Evolutionary conservation across 2,329 filamentous ascomycete species (phyloP), one percentile per base, ranked within the genome.

Genomic region (Trichoderma koningii): DNA sequence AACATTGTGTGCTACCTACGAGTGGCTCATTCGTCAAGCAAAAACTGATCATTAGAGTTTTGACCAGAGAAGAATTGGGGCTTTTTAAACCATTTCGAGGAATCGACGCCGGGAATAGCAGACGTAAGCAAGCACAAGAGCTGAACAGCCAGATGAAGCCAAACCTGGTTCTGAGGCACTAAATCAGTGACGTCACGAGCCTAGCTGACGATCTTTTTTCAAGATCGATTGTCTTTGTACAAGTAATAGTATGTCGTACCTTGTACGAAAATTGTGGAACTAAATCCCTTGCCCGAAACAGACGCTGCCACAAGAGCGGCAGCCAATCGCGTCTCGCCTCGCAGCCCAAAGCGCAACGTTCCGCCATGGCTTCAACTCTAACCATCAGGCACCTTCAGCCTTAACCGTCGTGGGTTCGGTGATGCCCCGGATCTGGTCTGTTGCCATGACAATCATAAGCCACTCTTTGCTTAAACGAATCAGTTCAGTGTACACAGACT

Each of bases 171-270:
- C 34, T 38, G 1, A 38, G 9, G 34, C 12, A 38, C 34, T 38
- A 38, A 57, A 41, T 19, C 38, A 53, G 21, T 62, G 59, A 62
- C 59, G 59, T 62, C 59, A 62, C 38, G 48, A 30, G 38, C 48
- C 17, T 12, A 15, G 7, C 12, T 12, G 59, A 44, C 48, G 59
- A 62, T 62, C 47, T 44, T 42, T 44, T 52, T 48, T 62, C 30
- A 34, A 7, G 6, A 7, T 7, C 28, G 10, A 10, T 38, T 38
- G 34, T 38, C 12, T 12, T 14, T 14, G 34, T 38, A 38, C 34
- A 10, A 14, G 12, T 14, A 38, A 5, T 23, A 23, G 4, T 30
- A 30, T 7, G 3, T 38, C 5, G 34, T 38, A 38, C 10, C 34
- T 38, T 5, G 12, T 14, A 38, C 34, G 12, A 14, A 38, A 38